Evolutionary conservation across 1,284 basidiomycete genomes (phyloP).

Genomic region (Trichosporon coremiiforme): DNA sequence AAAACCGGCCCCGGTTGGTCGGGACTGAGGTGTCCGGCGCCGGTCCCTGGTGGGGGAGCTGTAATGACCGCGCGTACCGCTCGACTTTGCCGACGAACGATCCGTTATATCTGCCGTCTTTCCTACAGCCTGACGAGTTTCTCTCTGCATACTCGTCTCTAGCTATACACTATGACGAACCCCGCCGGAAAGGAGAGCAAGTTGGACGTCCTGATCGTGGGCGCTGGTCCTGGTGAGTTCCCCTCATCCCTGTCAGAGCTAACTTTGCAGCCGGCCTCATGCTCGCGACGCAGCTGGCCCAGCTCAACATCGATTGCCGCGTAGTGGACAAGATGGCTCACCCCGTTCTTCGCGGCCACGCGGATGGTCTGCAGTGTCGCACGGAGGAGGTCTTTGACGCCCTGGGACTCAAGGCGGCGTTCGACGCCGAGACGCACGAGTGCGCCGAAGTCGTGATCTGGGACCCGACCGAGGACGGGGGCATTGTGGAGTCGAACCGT

Average conservation of each 20-base stretch:
- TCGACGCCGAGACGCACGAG: slow-evolving; percentile 39
- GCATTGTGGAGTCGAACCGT: slow-evolving; percentile 38
- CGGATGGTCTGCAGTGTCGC: slow-evolving; percentile 40
- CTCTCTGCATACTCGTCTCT: too few species aligned
- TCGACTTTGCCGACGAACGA: slow-evolving; percentile 1
- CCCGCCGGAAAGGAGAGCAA: slow-evolving; percentile 18
- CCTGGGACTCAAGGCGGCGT: slow-evolving; percentile 37
- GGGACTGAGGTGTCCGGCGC: neutral
- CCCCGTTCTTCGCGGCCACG: slow-evolving; percentile 38
- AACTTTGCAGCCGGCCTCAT: slow-evolving; percentile 27
- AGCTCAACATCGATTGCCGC: slow-evolving; percentile 34
- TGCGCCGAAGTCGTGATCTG: slow-evolving; percentile 43
- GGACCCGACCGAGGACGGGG: slow-evolving; percentile 34
- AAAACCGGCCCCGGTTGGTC: neutral
- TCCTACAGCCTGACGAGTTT: neutral
- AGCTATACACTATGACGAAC: neutral
- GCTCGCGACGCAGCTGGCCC: slow-evolving; percentile 30
- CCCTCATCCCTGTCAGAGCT: neutral
- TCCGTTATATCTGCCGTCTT: neutral
- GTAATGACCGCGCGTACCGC: neutral
- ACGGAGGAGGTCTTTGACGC: slow-evolving; percentile 47
- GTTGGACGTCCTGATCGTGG: slow-evolving; percentile 31
- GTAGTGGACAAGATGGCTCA: slow-evolving; percentile 43
- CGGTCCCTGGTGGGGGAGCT: neutral
- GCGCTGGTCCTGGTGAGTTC: slow-evolving; percentile 29